Conservation (phyloP, 23 red algal genomes). For the Gracilaria caudata region DNA sequence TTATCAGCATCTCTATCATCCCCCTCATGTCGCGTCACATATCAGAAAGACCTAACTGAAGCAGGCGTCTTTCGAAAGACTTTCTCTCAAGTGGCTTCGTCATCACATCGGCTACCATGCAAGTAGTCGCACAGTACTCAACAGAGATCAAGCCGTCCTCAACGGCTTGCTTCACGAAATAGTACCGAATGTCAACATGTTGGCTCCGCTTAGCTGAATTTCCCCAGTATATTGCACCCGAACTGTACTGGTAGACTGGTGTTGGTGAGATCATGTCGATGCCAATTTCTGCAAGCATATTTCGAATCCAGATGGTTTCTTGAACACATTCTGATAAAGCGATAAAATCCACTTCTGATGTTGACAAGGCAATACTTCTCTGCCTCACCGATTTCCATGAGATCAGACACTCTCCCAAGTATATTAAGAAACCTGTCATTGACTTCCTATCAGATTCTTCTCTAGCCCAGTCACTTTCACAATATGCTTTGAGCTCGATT, state of each 20-base stretch:
- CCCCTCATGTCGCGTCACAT: background rate
- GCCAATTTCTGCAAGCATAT: conserved; percentile 5
- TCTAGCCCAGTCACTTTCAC: conserved; percentile 33
- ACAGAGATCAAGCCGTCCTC: background rate
- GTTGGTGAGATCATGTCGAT: background rate
- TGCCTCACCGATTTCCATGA: conserved; percentile 44
- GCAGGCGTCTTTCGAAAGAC: background rate
- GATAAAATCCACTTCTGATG: conserved; percentile 48
- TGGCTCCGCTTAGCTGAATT: background rate
- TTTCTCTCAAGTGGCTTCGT: conserved; percentile 10
- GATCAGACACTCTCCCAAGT: background rate
- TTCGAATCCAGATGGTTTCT: conserved; percentile 11
- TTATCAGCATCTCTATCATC: background rate
- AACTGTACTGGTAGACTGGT: background rate
- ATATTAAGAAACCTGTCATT: conserved; percentile 16
- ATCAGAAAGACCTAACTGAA: background rate
- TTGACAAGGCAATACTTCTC: conserved; percentile 32
- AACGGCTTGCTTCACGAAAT: conserved; percentile 16
- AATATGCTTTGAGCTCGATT: conserved; percentile 17
- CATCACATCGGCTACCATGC: conserved; percentile 21
- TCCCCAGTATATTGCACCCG: background rate
- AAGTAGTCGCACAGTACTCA: conserved; percentile 18
- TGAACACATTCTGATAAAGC: conserved; percentile 11
- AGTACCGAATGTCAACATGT: background rate
- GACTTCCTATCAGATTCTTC: background rate